Base-by-base conservation (phyloP, 2,329 filamentous ascomycete species). In the Colletotrichum sp. region DNA sequence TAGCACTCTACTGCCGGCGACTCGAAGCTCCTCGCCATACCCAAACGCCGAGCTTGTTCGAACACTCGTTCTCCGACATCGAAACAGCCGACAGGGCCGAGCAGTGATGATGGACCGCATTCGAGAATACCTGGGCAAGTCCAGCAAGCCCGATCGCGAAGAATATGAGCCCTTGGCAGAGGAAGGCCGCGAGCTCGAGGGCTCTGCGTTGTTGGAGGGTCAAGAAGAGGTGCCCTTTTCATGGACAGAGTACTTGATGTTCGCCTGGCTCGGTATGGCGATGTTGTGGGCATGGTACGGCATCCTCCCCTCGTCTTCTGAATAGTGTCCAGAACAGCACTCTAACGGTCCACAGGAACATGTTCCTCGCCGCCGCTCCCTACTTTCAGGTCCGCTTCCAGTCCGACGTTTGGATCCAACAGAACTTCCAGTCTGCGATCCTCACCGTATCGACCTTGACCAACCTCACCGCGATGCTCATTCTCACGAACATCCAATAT, bases 211-310 rank as follows among this genome's bases (percentile, higher is more conserved):
- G 69, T 52, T 76, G 24, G 84, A 85, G 21, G 82, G 80, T 24
- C 81, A 85, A 52, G 81, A 86, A 18, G 86, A 87, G 44, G 81
- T 86, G 39, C 88, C 89, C 21, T 98, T 98, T 86, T 98, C 95
- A 77, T 96, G 94, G 92, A 82, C 95, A 44, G 95, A 98, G 83
- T 99, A 99, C 85, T 87, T 86, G 80, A 93, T 98, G 82, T 99
- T 99, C 85, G 88, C 94, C 72, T 87, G 98, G 67, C 88, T 99
- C 30, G 97, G 97, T 67, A 90, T 98, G 72, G 95, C 96, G 68
- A 99, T 99, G 97, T 90, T 99, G 60, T 99, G 96, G 96, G 96
- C 96, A 71, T 99, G 96, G 96, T 98, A 91, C 80, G 91, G 81
- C 65, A 64, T 7, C 30, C 10, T 24, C 74, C 28, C 32, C 30